phyloP scores from a whole-genome alignment of 176 grass and related monocot genomes.

The Eleusine coracana region DNA sequence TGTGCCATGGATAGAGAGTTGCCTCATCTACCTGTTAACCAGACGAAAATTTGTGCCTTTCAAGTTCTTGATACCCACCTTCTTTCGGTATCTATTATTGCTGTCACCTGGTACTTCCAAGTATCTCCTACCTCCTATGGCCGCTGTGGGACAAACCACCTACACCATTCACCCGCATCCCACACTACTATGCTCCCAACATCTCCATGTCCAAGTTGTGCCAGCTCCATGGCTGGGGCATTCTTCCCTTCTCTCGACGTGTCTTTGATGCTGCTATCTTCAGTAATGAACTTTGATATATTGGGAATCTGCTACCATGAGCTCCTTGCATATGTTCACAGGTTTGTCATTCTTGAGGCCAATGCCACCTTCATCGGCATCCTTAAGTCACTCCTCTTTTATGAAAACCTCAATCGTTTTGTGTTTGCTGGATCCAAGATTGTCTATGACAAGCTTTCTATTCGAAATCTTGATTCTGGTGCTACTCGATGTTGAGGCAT shows the following conservation, averaged over 20 bases:
- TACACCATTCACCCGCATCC: slow-evolving; percentile 66
- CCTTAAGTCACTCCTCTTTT: slow-evolving; percentile 64
- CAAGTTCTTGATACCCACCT: slow-evolving; percentile 48
- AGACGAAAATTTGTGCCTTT: slow-evolving; percentile 37
- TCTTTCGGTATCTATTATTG: slow-evolving; percentile 51
- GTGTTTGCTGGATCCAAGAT: slow-evolving; percentile 70
- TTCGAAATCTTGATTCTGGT: slow-evolving; percentile 26
- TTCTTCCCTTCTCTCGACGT: slow-evolving; percentile 61
- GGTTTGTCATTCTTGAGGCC: slow-evolving; percentile 86
- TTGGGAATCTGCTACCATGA: slow-evolving; percentile 81
- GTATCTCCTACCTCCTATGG: slow-evolving; percentile 75
- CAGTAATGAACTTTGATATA: slow-evolving; percentile 85
- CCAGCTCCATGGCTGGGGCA: slow-evolving; percentile 74
- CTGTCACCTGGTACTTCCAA: slow-evolving; percentile 54
- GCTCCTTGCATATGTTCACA: slow-evolving; percentile 69
- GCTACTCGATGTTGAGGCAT: slow-evolving; percentile 57
- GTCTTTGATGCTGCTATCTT: slow-evolving; percentile 87
- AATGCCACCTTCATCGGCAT: slow-evolving; percentile 87
- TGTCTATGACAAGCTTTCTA: slow-evolving; percentile 64
- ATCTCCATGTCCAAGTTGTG: slow-evolving; percentile 68
- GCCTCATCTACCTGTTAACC: neutral
- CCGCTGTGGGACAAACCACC: slow-evolving; percentile 90
- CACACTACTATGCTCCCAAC: slow-evolving; percentile 84
- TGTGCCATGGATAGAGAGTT: slow-evolving; percentile 49
- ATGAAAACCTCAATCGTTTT: slow-evolving; percentile 59